Evolutionary conservation across 306 rosid genomes (phyloP).

Genomic region (Mimosa bimucronata): DNA sequence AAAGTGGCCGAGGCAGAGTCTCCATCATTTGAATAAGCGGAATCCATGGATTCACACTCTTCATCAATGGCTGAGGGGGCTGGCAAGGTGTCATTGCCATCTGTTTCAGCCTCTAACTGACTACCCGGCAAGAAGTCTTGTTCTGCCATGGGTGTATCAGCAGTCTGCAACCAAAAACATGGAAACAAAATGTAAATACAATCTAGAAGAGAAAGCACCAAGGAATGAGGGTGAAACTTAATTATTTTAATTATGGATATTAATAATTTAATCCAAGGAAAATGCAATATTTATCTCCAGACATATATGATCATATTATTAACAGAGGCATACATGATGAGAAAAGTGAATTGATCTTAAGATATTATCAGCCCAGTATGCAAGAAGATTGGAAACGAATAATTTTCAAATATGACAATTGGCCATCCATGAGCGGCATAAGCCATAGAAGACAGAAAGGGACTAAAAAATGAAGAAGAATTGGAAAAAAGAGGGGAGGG

Average conservation of each 20-base stretch:
- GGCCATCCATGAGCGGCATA: not conserved
- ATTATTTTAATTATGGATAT: slow-evolving; percentile 10
- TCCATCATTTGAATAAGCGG: slow-evolving; percentile 84
- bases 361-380: slow-evolving; percentile 17
- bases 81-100: slow-evolving; percentile 71
- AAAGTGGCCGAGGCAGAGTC: slow-evolving; percentile 58
- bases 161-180: slow-evolving; percentile 66
- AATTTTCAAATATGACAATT: slow-evolving; percentile 27
- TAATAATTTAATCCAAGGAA: not conserved
- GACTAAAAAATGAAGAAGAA: too few relatives aligned
- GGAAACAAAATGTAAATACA: slow-evolving; percentile 9
- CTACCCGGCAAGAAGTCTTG: slow-evolving; percentile 68
- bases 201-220: slow-evolving; percentile 18
- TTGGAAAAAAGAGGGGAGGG: not conserved
- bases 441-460: slow-evolving; percentile 17
- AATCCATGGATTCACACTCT: slow-evolving; percentile 96
- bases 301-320: not conserved
- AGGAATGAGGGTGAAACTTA: slow-evolving; percentile 3
- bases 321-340: slow-evolving; percentile 6
- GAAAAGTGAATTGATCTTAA: not conserved
- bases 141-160: slow-evolving; percentile 62
- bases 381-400: slow-evolving; percentile 27
- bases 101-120: slow-evolving; percentile 53
- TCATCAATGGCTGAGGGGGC: slow-evolving; percentile 80
- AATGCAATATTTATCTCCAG: slow-evolving; percentile 25